Evolutionary conservation across 1,284 basidiomycete genomes (phyloP), one percentile per base, ranked within the genome.

Genomic region (Apiotrichum montevideense): DNA sequence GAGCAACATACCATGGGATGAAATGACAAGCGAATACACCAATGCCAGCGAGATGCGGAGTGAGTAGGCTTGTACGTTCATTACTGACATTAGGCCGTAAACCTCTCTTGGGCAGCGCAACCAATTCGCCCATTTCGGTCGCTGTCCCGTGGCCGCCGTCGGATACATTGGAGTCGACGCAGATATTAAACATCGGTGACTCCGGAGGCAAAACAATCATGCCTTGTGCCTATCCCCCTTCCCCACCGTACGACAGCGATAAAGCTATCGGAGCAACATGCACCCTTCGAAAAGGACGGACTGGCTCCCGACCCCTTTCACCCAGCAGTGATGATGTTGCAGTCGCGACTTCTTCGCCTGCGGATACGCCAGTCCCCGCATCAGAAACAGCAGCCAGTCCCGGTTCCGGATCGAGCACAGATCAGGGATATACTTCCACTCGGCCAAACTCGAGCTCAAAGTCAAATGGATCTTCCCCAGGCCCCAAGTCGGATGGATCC

Each of bases 11-110:
- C 47, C 47, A 6, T 49, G 47, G 47, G 47, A 49, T 37, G 47
- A 49, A 21, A 21, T 49, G 35, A 51, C 64, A 42, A 67, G 54
- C 37, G 64, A 56, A 39, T 70, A 63, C 34, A 62, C 60, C 4
- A 62, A 67, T 35, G 63, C 65, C 4, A 67, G 61, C 40, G 69
- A 70, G 57, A 66, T 68, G 41, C 41, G 41, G 8, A 15, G 41
- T 42, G 41, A 42, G 41, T 42, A 15, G 10, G 37, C 13, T 7
- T 39, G 37, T 39, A 13, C 13, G 37, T 7, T 8, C 13, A 39
- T 13, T 39, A 8, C 7, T 39, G 37, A 7, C 37, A 39, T 7
- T 13, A n/a, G 41, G n/a, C 14, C n/a, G 6, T n/a, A 14, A 42
- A 14, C 41, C 41, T 10, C 41, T 42, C 14, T 42, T 42, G 11